Evolutionary conservation across 345 rosid genomes (phyloP).

Genomic region (Geranium rotundifolium): DNA sequence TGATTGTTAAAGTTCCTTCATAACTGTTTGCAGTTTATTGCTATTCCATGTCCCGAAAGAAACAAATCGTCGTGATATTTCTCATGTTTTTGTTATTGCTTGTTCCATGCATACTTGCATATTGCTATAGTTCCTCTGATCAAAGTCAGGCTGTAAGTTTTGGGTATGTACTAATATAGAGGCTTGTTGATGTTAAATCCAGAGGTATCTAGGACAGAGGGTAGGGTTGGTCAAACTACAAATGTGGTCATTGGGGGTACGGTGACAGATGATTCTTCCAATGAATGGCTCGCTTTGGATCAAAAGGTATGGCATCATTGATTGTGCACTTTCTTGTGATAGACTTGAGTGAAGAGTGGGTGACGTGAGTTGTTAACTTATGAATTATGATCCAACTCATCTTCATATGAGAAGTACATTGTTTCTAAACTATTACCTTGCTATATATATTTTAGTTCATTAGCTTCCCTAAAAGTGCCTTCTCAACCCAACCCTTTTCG

Average conservation of each 20-base stretch:
- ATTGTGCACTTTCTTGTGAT: background rate
- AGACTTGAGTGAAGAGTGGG: background rate
- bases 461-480: background rate
- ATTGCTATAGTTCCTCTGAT: background rate
- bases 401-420: too few relatives aligned
- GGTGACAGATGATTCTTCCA: slow-evolving; percentile 74
- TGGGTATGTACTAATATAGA: background rate
- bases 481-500: background rate
- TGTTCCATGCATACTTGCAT: background rate
- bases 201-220: slow-evolving; percentile 93
- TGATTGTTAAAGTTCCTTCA: background rate
- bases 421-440: background rate
- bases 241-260: slow-evolving; percentile 92
- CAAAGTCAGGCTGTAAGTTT: background rate
- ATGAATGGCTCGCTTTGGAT: slow-evolving; percentile 88
- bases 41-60: background rate
- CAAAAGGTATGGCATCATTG: slow-evolving; percentile 47
- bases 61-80: background rate
- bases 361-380: background rate
- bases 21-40: background rate
- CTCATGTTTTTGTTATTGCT: background rate
- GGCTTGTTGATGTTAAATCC: slow-evolving; percentile 8
- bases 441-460: background rate
- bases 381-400: background rate
- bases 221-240: slow-evolving; percentile 91